A percentile compares a stretch with the other conserved stretches of the same genome.
These are phyloP conservation scores for Saccharomycopsis babjevae DNA, from an alignment of 805 yeast species.

Conservation along the genomic window DNA sequence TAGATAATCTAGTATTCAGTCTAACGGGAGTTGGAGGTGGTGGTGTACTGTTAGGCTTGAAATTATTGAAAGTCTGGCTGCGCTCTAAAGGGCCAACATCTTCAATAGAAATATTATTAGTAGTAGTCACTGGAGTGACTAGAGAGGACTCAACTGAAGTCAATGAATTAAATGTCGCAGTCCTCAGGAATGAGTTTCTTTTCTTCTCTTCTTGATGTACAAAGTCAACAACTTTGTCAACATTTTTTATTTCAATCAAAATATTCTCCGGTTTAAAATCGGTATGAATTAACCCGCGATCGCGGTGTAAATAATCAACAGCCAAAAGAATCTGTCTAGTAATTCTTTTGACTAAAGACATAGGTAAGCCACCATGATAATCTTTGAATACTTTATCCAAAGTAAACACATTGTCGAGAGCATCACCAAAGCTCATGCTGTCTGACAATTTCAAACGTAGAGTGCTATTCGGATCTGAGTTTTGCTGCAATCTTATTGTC, in stretches of 20 bases:
- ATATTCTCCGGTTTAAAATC: slow-evolving; percentile 71
- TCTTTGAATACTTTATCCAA: slow-evolving; percentile 20
- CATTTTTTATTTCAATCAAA: slow-evolving; percentile 72
- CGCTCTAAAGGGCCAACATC: neutral
- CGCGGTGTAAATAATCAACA: slow-evolving; percentile 60
- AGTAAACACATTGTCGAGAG: slow-evolving; percentile 4
- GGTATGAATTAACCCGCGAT: slow-evolving; percentile 66
- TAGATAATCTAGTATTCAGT: neutral
- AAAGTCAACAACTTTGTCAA: slow-evolving; percentile 53
- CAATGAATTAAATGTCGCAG: neutral
- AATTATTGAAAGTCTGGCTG: neutral
- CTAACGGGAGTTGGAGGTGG: slow-evolving; percentile 2
- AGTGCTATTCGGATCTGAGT: neutral
- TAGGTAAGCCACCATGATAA: slow-evolving; percentile 71
- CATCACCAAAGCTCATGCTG: slow-evolving; percentile 13
- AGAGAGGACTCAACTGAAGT: neutral
- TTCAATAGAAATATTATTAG: neutral
- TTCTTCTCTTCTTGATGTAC: slow-evolving; percentile 13
- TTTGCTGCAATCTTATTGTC: neutral
- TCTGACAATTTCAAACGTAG: slow-evolving; percentile 6
- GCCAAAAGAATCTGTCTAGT: slow-evolving; percentile 70
- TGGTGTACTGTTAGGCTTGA: neutral
- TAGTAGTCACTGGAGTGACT: neutral
- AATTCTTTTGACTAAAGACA: slow-evolving; percentile 66
- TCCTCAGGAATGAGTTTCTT: neutral